These are phyloP conservation scores for Candolleomyces eurysporus DNA, from an alignment of 768 basidiomycete species.

Conservation along the genomic window DNA sequence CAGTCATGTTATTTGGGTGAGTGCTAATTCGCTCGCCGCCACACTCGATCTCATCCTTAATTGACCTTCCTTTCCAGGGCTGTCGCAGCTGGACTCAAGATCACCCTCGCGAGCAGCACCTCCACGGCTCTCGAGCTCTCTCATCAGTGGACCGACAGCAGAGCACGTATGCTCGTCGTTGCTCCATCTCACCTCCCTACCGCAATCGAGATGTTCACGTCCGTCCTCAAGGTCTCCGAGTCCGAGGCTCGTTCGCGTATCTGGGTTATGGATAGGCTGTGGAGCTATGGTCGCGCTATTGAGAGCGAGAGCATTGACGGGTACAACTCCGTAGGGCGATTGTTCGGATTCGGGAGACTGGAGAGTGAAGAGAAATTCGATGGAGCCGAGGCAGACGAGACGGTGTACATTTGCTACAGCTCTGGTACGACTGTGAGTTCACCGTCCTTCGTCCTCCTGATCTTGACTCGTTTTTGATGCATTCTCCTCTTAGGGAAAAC, in stretches of 20 bases:
- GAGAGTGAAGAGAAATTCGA: slow-evolving; percentile 20
- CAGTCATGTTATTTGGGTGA: slow-evolving; percentile 13
- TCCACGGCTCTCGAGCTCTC: slow-evolving; percentile 13
- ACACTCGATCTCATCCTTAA: background rate
- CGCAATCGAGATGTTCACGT: slow-evolving; percentile 18
- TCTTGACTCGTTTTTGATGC: background rate
- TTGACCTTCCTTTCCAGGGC: background rate
- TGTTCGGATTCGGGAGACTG: slow-evolving; percentile 14
- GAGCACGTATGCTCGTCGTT: slow-evolving; percentile 9
- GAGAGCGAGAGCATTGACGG: background rate
- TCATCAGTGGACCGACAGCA: slow-evolving; percentile 15
- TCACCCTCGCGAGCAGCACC: slow-evolving; percentile 9
- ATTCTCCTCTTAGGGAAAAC: slow-evolving; percentile 34
- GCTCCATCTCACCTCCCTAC: slow-evolving; percentile 1
- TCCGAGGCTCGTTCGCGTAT: slow-evolving; percentile 14
- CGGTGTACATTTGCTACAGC: slow-evolving; percentile 23
- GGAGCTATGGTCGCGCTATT: background rate
- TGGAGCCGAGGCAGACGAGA: slow-evolving; percentile 18
- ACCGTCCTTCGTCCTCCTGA: background rate
- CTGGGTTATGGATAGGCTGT: slow-evolving; percentile 14
- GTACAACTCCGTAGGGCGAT: slow-evolving; percentile 13
- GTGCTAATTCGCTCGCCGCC: background rate
- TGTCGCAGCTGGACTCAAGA: slow-evolving; percentile 11
- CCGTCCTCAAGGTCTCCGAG: slow-evolving; percentile 6
- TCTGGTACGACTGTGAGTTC: slow-evolving; percentile 46